A percentile compares a stretch with the other conserved stretches of the same genome.
Conservation (phyloP, 805 yeast species). For the Hanseniaspora lindneri region DNA sequence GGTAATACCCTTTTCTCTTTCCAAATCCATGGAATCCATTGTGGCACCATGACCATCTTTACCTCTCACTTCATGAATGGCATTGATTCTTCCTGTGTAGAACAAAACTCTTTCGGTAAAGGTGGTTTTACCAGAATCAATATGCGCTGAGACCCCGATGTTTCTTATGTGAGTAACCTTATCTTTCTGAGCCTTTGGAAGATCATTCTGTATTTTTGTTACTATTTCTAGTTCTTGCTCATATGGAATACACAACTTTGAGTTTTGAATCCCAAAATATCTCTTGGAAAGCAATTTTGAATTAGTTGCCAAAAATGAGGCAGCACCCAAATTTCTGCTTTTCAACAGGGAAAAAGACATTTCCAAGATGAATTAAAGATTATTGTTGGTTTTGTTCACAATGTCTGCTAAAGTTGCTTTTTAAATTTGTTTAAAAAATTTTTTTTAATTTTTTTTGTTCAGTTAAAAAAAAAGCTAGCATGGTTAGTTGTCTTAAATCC, state of each 20-base stretch:
- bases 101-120: constrained; percentile 93
- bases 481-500: too few relatives aligned
- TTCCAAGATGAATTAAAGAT: neutral
- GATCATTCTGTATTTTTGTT: constrained; percentile 41
- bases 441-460: too few relatives aligned
- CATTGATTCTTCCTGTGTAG: constrained; percentile 93
- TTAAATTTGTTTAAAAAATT: too few relatives aligned
- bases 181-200: constrained; percentile 41
- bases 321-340: neutral
- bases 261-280: neutral
- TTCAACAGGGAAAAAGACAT: neutral
- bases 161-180: constrained; percentile 62
- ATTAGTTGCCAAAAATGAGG: neutral
- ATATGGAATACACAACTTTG: constrained; percentile 31
- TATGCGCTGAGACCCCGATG: constrained; percentile 96
- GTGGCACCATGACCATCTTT: constrained; percentile 97
- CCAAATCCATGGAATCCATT: constrained; percentile 98
- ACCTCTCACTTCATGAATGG: constrained; percentile 94
- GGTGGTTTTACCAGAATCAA: constrained; percentile 96
- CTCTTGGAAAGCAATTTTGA: neutral
- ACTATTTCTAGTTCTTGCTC: constrained; percentile 64
- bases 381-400: too few relatives aligned
- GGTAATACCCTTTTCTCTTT: constrained; percentile 96
- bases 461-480: too few relatives aligned
- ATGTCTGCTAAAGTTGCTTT: too few relatives aligned